Conservation (phyloP, 225 moss, liverwort and hornwort genomes). For the Physcomitrellopsis africana region DNA sequence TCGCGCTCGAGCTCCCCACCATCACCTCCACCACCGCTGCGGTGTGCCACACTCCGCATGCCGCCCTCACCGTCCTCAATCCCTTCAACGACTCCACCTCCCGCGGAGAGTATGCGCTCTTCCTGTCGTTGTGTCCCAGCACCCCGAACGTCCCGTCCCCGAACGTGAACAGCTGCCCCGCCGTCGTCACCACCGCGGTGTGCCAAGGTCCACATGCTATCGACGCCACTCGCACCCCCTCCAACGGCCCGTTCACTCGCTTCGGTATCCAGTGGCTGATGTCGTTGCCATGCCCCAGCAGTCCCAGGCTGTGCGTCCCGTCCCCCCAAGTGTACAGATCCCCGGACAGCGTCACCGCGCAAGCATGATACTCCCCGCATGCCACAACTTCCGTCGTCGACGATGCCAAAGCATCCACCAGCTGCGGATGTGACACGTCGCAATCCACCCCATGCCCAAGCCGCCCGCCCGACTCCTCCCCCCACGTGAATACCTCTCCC, state of each 20-base stretch:
- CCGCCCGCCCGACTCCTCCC: conserved; percentile 96
- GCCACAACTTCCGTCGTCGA: conserved; percentile 88
- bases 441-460: conserved; percentile 94
- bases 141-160: conserved; percentile 99
- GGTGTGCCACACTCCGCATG: conserved; percentile 99
- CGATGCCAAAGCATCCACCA: conserved; percentile 85
- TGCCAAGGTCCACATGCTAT: conserved; percentile 99
- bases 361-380: conserved; percentile 94
- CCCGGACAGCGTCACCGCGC: conserved; percentile 87
- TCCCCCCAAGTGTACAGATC: conserved; percentile 99
- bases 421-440: conserved; percentile 92
- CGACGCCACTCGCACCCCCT: conserved; percentile 86
- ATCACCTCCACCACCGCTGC: conserved; percentile 99
- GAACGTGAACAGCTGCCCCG: conserved; percentile 95
- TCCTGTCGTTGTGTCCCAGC: conserved; percentile 93
- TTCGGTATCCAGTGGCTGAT: conserved; percentile 99
- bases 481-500: conserved; percentile 96
- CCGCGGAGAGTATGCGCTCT: conserved; percentile 74
- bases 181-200: conserved; percentile 88
- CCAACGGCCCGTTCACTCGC: conserved; percentile 83
- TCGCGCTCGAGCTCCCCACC: conserved; percentile 88
- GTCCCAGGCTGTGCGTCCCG: conserved; percentile 95
- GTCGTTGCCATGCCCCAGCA: conserved; percentile 95
- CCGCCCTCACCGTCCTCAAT: conserved; percentile 89
- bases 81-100: conserved; percentile 99